These are phyloP conservation scores for Didymellaceae sp. DNA, from an alignment of 2,329 filamentous ascomycete genomes.

Conservation along the genomic window DNA sequence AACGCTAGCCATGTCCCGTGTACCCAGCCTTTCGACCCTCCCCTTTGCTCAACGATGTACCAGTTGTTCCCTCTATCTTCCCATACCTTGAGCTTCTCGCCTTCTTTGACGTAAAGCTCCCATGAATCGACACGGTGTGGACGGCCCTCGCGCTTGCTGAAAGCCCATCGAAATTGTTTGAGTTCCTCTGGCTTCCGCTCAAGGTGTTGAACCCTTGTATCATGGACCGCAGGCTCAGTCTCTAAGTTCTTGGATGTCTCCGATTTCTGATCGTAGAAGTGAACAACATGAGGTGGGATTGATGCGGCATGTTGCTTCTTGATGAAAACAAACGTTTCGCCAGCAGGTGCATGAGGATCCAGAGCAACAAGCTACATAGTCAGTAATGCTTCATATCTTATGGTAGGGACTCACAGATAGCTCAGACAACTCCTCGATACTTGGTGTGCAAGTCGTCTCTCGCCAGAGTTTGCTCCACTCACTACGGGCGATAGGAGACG, in stretches of 20 bases:
- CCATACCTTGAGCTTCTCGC: conserved; percentile 33
- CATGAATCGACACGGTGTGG: conserved; percentile 31
- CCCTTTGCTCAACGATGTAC: conserved; percentile 25
- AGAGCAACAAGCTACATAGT: conserved; percentile 31
- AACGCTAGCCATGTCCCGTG: conserved; percentile 38
- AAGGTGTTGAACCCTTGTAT: conserved; percentile 1
- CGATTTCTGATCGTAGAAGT: conserved; percentile 22
- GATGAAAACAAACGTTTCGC: conserved; percentile 37
- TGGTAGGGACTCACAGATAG: conserved; percentile 27
- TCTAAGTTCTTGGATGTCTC: conserved; percentile 16
- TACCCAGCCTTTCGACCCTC: conserved; percentile 29
- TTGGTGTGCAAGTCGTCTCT: not conserved
- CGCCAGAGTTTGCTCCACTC: conserved; percentile 32
- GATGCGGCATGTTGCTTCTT: conserved; percentile 25
- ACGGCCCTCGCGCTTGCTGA: conserved; percentile 29
- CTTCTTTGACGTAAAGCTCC: conserved; percentile 35
- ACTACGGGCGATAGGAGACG: conserved; percentile 5
- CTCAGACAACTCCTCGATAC: conserved; percentile 10
- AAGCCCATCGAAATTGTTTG: conserved; percentile 24
- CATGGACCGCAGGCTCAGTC: not conserved
- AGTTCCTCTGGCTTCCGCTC: conserved; percentile 3
- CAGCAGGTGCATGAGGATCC: conserved; percentile 24
- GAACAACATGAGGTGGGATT: conserved; percentile 26
- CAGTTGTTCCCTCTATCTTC: conserved; percentile 32
- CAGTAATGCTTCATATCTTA: conserved; percentile 1